Conservation (phyloP, 1,284 basidiomycete genomes). For the Spongispora temasekensis region DNA sequence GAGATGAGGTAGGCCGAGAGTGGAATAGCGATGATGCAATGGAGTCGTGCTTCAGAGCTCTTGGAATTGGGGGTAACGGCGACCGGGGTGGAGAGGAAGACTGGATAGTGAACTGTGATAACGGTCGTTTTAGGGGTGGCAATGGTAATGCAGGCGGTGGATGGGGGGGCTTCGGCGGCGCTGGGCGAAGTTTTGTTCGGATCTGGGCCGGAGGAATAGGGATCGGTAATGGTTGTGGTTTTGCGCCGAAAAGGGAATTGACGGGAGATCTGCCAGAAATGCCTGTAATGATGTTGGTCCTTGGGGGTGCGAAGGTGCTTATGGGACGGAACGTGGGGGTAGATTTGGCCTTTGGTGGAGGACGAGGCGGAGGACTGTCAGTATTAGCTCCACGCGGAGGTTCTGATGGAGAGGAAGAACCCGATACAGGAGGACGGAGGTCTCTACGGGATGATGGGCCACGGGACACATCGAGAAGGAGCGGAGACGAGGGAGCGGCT, state of each 20-base stretch:
- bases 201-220: slow-evolving; percentile 34
- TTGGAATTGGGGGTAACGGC: slow-evolving; percentile 13
- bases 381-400: slow-evolving; percentile 7
- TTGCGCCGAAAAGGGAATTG: slow-evolving; percentile 23
- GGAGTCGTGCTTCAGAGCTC: neutral
- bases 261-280: slow-evolving; percentile 29
- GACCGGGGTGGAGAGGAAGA: slow-evolving; percentile 1
- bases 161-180: slow-evolving; percentile 25
- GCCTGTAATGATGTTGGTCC: slow-evolving; percentile 24
- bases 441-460: slow-evolving; percentile 11
- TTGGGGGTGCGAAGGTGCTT: slow-evolving; percentile 18
- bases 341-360: slow-evolving; percentile 24
- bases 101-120: slow-evolving; percentile 15
- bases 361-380: slow-evolving; percentile 23
- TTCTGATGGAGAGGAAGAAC: slow-evolving; percentile 7
- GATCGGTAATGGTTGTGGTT: slow-evolving; percentile 30
- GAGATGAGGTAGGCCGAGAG: slow-evolving; percentile 20
- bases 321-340: slow-evolving; percentile 12
- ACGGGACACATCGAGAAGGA: slow-evolving; percentile 13
- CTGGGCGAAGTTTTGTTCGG: slow-evolving; percentile 31
- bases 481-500: slow-evolving; percentile 4
- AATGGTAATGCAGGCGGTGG: slow-evolving; percentile 22
- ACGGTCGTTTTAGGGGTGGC: slow-evolving; percentile 19
- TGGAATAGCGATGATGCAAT: slow-evolving; percentile 2
- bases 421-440: slow-evolving; percentile 3